These are phyloP conservation scores for Nyctanthes arbortristis DNA, from an alignment of 257 asterid genomes.

Conservation along the genomic window DNA sequence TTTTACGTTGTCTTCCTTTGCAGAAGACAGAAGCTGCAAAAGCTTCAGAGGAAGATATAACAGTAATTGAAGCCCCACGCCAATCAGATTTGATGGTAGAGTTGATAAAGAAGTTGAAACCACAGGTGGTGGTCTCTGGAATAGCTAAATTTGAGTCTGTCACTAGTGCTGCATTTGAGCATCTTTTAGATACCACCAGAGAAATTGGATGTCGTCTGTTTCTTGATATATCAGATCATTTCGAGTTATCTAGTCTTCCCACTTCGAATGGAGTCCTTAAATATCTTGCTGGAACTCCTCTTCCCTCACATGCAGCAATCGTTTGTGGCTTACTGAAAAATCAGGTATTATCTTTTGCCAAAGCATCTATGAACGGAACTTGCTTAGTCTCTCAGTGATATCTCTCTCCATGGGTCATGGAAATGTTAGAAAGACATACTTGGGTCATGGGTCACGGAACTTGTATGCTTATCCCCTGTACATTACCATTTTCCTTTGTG, in stretches of 20 bases:
- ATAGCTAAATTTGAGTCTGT: slow-evolving; percentile 87
- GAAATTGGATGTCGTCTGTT: slow-evolving; percentile 82
- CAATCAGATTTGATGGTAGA: slow-evolving; percentile 96
- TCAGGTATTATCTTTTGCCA: slow-evolving; percentile 47
- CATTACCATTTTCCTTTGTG: slow-evolving; percentile 11
- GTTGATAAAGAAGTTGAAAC: slow-evolving; percentile 79
- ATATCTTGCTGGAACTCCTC: slow-evolving; percentile 81
- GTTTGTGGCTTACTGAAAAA: slow-evolving; percentile 91
- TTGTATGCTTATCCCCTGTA: slow-evolving; percentile 9
- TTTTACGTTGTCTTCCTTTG: slow-evolving; percentile 28
- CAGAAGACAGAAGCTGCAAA: slow-evolving; percentile 60
- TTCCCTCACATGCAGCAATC: slow-evolving; percentile 90
- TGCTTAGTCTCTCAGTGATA: not conserved
- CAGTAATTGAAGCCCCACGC: slow-evolving; percentile 94
- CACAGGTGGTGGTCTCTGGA: slow-evolving; percentile 95
- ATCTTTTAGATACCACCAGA: slow-evolving; percentile 69
- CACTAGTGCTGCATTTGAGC: slow-evolving; percentile 85
- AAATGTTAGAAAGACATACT: slow-evolving; percentile 3
- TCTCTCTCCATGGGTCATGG: not conserved
- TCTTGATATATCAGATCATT: slow-evolving; percentile 90
- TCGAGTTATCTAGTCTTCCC: slow-evolving; percentile 96
- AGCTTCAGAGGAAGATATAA: slow-evolving; percentile 56
- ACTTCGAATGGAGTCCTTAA: slow-evolving; percentile 88
- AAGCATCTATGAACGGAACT: not conserved
- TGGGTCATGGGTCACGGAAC: not conserved